These are phyloP conservation scores for Penicillium ochrochloron DNA, from an alignment of 495 filamentous ascomycete species.

Conservation along the genomic window DNA sequence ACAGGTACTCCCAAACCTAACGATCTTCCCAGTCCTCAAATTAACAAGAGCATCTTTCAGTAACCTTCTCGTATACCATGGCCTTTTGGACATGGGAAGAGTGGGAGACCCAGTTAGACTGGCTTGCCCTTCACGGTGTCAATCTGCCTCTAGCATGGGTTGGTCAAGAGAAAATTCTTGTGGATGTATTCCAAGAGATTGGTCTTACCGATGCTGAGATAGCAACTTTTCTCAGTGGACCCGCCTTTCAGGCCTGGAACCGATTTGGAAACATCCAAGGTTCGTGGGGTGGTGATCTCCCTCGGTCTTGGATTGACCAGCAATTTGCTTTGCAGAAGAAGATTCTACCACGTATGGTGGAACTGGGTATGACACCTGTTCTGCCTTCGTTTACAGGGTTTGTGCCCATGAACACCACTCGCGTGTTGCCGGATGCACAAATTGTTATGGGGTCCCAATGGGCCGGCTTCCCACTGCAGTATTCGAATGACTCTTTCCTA, in stretches of 20 bases:
- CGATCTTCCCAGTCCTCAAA: not conserved
- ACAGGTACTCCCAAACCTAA: conserved; percentile 30
- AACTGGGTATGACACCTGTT: conserved; percentile 59
- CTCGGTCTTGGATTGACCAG: conserved; percentile 48
- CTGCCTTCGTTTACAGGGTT: conserved; percentile 55
- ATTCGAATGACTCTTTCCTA: conserved; percentile 56
- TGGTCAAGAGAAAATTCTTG: conserved; percentile 55
- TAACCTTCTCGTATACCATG: conserved; percentile 59
- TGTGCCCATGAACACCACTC: conserved; percentile 46
- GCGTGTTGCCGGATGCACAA: conserved; percentile 46
- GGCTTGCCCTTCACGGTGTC: conserved; percentile 57
- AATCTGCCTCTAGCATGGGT: conserved; percentile 60
- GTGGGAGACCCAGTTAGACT: conserved; percentile 59
- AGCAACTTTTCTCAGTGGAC: conserved; percentile 50
- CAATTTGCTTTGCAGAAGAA: conserved; percentile 55
- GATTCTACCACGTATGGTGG: conserved; percentile 54
- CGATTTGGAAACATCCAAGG: conserved; percentile 61
- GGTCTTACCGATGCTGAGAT: conserved; percentile 53
- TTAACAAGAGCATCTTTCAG: conserved; percentile 23
- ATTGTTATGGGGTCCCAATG: conserved; percentile 54
- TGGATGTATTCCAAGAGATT: conserved; percentile 53
- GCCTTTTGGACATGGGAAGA: conserved; percentile 60
- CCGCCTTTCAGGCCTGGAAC: conserved; percentile 61
- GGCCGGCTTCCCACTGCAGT: conserved; percentile 45
- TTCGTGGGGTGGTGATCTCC: conserved; percentile 51